These are phyloP conservation scores for Hypseocharis bilobata DNA, from an alignment of 441 rosid species.

Conservation along the genomic window DNA sequence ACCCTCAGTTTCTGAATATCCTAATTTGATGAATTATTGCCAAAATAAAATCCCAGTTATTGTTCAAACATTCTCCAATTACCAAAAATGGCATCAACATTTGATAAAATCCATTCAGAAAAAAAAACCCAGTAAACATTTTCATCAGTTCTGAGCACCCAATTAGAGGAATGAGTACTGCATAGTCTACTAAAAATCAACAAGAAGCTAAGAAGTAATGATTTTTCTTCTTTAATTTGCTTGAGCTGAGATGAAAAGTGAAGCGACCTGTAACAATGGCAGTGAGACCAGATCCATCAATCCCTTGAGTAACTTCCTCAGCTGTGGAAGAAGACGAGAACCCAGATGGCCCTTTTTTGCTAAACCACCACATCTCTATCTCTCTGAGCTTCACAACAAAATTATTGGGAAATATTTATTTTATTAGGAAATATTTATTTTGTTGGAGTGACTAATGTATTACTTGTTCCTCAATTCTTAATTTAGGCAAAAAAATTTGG, in stretches of 20 bases:
- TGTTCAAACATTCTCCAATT: background rate
- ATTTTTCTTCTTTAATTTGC: no score
- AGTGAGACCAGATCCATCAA: slow-evolving; percentile 26
- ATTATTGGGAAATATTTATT: no score
- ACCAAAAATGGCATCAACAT: background rate
- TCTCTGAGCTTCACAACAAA: background rate
- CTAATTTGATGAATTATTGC: no score
- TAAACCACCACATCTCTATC: slow-evolving; percentile 20
- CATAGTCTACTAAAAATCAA: background rate
- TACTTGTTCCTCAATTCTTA: no score
- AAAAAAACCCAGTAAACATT: background rate
- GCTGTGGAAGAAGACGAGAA: slow-evolving; percentile 27
- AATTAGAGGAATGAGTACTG: background rate
- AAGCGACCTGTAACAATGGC: slow-evolving; percentile 25
- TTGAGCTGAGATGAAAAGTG: no score
- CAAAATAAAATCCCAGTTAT: background rate
- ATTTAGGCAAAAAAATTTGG: no score
- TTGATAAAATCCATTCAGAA: background rate
- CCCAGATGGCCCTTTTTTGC: slow-evolving; percentile 26
- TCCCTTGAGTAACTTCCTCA: slow-evolving; percentile 26
- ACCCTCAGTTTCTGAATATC: background rate
- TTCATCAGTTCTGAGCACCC: background rate
- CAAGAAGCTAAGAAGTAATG: no score
- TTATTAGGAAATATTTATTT: no score
- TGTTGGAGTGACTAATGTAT: no score